A percentile compares a stretch with the other conserved stretches of the same genome.
These are phyloP conservation scores for Salvia hispanica DNA, from an alignment of 257 asterid genomes.

Conservation along the genomic window DNA sequence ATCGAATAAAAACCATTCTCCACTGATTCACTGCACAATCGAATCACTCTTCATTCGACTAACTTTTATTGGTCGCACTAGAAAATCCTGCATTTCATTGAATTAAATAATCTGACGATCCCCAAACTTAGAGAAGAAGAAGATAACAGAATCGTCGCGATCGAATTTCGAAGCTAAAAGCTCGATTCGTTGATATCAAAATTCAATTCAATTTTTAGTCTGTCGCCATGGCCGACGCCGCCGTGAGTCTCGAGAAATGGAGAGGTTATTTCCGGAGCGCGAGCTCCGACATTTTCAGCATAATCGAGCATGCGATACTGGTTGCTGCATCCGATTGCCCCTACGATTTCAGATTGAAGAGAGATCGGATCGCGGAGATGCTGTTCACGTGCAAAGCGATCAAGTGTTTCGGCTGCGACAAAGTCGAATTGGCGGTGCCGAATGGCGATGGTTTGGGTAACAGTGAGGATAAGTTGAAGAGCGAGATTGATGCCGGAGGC, in stretches of 20 bases:
- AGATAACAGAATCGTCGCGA: constrained; percentile 26
- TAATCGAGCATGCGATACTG: constrained; percentile 71
- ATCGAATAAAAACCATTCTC: too few relatives aligned
- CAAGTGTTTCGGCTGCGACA: constrained; percentile 79
- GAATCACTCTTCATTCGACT: too few relatives aligned
- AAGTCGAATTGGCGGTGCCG: constrained; percentile 61
- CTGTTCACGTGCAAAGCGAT: constrained; percentile 69
- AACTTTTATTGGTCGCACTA: too few relatives aligned
- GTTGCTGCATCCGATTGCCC: constrained; percentile 90
- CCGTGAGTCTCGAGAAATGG: constrained; percentile 70
- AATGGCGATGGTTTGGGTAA: constrained; percentile 42
- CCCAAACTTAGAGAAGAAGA: too few relatives aligned
- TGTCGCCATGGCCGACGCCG: constrained; percentile 59
- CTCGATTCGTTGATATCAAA: constrained; percentile 40
- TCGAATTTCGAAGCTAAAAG: constrained; percentile 30
- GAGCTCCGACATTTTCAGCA: constrained; percentile 67
- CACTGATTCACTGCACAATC: too few relatives aligned
- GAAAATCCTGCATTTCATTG: too few relatives aligned
- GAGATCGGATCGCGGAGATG: constrained; percentile 88
- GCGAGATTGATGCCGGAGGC: constrained; percentile 49
- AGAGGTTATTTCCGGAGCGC: constrained; percentile 78
- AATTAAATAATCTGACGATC: too few relatives aligned
- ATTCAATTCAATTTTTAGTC: background rate
- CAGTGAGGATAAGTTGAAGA: constrained; percentile 44
- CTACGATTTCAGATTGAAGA: constrained; percentile 65